Percentiles rank a stretch among this genome's conserved stretches.
These are phyloP conservation scores for Neurospora discreta DNA, from an alignment of 495 filamentous ascomycete species.

Conservation along the genomic window DNA sequence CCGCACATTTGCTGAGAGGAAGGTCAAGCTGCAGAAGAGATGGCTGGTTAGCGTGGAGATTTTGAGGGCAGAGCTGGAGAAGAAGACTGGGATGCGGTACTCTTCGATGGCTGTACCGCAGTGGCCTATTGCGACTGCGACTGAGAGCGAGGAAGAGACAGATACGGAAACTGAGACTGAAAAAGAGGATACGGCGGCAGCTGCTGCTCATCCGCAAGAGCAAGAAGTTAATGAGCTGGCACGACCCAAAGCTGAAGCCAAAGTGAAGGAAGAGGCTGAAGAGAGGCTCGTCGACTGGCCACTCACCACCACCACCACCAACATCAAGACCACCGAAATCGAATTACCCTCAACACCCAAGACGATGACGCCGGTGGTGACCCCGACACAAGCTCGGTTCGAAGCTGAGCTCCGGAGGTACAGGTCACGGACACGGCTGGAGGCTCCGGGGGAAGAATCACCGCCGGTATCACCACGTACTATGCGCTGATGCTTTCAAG, in stretches of 20 bases:
- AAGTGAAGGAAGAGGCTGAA: neutral
- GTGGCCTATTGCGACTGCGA: slow-evolving; percentile 20
- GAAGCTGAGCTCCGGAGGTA: neutral
- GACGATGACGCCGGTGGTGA: neutral
- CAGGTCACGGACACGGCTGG: neutral
- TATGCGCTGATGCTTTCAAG: neutral
- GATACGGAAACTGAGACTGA: slow-evolving; percentile 9
- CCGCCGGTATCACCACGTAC: neutral
- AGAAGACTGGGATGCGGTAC: slow-evolving; percentile 35
- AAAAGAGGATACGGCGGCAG: neutral
- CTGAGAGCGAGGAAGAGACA: neutral
- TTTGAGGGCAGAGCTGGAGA: slow-evolving; percentile 47
- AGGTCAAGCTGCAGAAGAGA: slow-evolving; percentile 36
- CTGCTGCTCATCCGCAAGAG: neutral
- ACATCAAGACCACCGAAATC: neutral
- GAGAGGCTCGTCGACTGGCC: neutral
- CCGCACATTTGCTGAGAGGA: slow-evolving; percentile 39
- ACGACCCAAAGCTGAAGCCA: neutral
- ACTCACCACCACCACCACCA: neutral
- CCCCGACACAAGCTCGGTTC: neutral
- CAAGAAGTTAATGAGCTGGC: neutral
- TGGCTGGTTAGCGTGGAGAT: slow-evolving; percentile 60
- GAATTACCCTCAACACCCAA: neutral
- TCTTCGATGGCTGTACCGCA: slow-evolving; percentile 34
- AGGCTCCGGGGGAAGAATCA: neutral